Conservation (phyloP, 2,329 filamentous ascomycete species). For the Nemania abortiva region DNA sequence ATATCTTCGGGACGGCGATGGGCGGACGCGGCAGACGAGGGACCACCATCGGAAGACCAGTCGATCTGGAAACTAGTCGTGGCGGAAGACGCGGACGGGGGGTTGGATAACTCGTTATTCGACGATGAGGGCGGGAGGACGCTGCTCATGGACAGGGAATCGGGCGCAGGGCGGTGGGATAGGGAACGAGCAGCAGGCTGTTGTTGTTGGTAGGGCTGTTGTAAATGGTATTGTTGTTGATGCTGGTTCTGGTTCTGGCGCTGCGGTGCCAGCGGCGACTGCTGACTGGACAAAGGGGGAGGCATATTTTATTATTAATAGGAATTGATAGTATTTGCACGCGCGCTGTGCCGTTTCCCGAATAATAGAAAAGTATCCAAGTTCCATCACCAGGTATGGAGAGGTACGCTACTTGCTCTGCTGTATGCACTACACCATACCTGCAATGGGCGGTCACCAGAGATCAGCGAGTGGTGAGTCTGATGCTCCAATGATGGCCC, state of each 20-base stretch:
- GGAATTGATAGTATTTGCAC: background rate
- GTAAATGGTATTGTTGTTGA: slow-evolving; percentile 28
- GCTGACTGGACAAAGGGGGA: slow-evolving; percentile 49
- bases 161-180: slow-evolving; percentile 28
- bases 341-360: slow-evolving; percentile 28
- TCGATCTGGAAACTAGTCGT: slow-evolving; percentile 53
- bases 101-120: slow-evolving; percentile 47
- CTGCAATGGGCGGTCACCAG: slow-evolving; percentile 32
- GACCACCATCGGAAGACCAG: slow-evolving; percentile 48
- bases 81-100: slow-evolving; percentile 51
- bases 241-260: slow-evolving; percentile 35
- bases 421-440: slow-evolving; percentile 6
- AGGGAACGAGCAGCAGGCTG: slow-evolving; percentile 40
- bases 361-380: slow-evolving; percentile 12
- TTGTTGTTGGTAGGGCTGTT: slow-evolving; percentile 41
- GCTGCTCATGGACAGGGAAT: slow-evolving; percentile 26
- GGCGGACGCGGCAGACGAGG: slow-evolving; percentile 42
- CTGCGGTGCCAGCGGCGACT: slow-evolving; percentile 37
- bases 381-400: slow-evolving; percentile 24
- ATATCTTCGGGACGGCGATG: slow-evolving; percentile 57
- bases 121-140: slow-evolving; percentile 23
- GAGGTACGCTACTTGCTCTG: background rate
- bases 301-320: slow-evolving; percentile 43
- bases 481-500: slow-evolving; percentile 28
- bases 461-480: slow-evolving; percentile 27